Evolutionary conservation across 2,329 filamentous ascomycete genomes (phyloP).

Genomic region (Tolypocladium paradoxum): DNA sequence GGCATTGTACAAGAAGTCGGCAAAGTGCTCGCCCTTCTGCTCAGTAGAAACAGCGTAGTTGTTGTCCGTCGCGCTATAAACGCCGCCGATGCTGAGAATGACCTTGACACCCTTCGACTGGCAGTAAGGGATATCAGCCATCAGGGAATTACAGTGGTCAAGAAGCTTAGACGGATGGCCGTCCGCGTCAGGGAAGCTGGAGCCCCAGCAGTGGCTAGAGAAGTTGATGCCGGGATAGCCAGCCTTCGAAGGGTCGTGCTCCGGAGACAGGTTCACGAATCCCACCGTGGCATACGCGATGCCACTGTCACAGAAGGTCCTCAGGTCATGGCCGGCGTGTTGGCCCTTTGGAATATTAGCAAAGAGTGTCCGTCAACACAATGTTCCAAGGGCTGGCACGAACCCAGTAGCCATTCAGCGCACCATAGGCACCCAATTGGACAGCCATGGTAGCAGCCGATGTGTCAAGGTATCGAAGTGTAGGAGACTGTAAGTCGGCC

Average conservation of each 20-base stretch:
- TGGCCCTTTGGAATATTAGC: conserved; percentile 20
- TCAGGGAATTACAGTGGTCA: conserved; percentile 23
- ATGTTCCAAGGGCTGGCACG: conserved; percentile 2
- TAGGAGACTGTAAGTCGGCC: conserved; percentile 19
- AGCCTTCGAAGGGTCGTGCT: conserved; percentile 16
- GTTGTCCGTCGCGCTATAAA: conserved; percentile 10
- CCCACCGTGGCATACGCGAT: conserved; percentile 26
- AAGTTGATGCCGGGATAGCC: conserved; percentile 29
- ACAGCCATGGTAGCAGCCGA: conserved; percentile 11
- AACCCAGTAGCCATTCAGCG: conserved; percentile 31
- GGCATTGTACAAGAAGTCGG: conserved; percentile 25
- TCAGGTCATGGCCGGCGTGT: conserved; percentile 18
- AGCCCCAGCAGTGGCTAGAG: conserved; percentile 24
- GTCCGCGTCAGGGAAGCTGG: conserved; percentile 11
- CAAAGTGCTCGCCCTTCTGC: conserved; percentile 23
- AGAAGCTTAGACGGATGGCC: conserved; percentile 19
- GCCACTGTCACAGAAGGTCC: conserved; percentile 23
- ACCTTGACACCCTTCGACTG: conserved; percentile 30
- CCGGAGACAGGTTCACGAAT: conserved; percentile 27
- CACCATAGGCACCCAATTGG: conserved; percentile 15
- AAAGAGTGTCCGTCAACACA: not conserved
- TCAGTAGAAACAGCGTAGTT: conserved; percentile 22
- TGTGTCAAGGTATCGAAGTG: not conserved
- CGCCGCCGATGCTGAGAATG: conserved; percentile 30
- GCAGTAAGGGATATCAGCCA: conserved; percentile 29